Evolutionary conservation across 345 rosid species (phyloP), one percentile per base, ranked within the genome.

Genomic region (Eucalyptus marginata): DNA sequence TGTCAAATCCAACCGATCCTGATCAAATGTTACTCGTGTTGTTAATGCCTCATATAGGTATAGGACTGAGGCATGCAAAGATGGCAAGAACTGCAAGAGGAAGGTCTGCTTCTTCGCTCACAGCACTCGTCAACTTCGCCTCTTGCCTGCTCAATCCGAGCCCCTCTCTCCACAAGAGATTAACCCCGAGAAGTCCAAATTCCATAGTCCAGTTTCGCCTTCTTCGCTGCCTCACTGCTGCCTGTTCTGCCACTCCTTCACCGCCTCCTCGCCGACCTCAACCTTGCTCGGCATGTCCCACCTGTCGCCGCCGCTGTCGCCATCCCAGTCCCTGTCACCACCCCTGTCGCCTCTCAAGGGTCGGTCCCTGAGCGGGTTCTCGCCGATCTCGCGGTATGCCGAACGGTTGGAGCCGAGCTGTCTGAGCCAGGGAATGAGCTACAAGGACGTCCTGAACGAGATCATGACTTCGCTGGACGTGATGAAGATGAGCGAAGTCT

Each of bases 81-180:
- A 96, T 33, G 97, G 95, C 11, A 94, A 93, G 88, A 94, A 93
- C 62, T 96, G 98, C 90, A 92, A 93, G 89, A 93, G 98, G 5
- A 95, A 95, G 91, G 93, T 95, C 1, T 96, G 98, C 88, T 96
- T 96, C 92, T 96, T 96, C 46, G 98, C 97, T 66, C 98, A 96
- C 81, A 91, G 96, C 20, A 91, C 95, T 46, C 94, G 92, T 62
- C 94, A 96, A 93, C 96, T 96, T 47, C 91, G 98, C 49, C 85
- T 95, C 87, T 91, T 95, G 83, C 95, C 95, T 3, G 93, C 89
- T 56, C 90, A 91, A 88, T 49, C 90, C 49, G 90, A 88, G 29
- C 84, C 49, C 46, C 31, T 36, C 68, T 59, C 64, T 44, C 89
- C 49, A 51, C 90, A 56, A 20, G 40, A 12, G 87, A 88, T 49